A percentile compares a stretch with the other conserved stretches of the same genome.
Conservation (phyloP, 257 asterid genomes). For the Ehretia macrophylla region DNA sequence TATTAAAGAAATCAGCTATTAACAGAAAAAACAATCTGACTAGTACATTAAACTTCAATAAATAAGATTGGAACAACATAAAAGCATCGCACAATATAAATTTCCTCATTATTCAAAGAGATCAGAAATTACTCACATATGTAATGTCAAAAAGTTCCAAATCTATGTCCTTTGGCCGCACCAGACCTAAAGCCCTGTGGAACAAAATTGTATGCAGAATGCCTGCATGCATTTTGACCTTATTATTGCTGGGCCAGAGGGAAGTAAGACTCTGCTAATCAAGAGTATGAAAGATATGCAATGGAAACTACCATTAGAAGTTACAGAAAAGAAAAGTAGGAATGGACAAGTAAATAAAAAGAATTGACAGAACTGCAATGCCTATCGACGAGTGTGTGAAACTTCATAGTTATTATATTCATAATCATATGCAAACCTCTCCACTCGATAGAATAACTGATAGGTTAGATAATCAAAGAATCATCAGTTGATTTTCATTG, state of each 20-base stretch:
- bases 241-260: slow-evolving; percentile 8
- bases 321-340: neutral
- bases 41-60: no score
- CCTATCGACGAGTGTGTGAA: no score
- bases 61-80: no score
- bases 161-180: slow-evolving; percentile 90
- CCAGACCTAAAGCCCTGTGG: slow-evolving; percentile 90
- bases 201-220: slow-evolving; percentile 80
- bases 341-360: neutral
- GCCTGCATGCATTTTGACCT: slow-evolving; percentile 54
- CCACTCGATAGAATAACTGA: no score
- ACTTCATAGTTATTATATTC: no score
- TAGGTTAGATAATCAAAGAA: no score
- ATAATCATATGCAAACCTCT: no score
- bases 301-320: neutral
- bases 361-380: no score
- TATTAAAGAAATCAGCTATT: no score
- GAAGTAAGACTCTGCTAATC: neutral
- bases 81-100: no score
- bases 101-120: neutral
- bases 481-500: no score
- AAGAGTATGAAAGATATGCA: neutral
- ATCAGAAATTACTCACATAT: slow-evolving; percentile 50
- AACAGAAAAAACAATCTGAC: no score
- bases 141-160: slow-evolving; percentile 96